Percentiles rank a stretch among this genome's conserved stretches.
phyloP scores from a whole-genome alignment of 768 basidiomycete genomes.

The Rhodosporidiobolus sp. region DNA sequence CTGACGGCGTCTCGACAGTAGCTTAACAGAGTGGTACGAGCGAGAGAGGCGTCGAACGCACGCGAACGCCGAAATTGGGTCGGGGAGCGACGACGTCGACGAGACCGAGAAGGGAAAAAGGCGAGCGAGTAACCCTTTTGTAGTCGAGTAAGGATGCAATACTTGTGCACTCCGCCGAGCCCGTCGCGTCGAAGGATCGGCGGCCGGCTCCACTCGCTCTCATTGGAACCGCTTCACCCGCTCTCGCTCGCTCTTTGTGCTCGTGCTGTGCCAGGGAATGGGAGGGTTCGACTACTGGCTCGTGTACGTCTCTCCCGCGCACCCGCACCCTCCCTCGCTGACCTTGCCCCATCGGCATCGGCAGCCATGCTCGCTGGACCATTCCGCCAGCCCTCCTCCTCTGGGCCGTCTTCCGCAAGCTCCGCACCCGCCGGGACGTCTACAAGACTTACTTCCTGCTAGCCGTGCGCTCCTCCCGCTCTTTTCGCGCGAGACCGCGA shows the following conservation, averaged over 20 bases:
- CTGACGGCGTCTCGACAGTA: too few species aligned
- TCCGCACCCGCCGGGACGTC: conserved; percentile 26
- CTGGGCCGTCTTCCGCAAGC: conserved; percentile 21
- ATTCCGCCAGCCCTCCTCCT: conserved; percentile 28
- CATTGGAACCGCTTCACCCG: too few species aligned
- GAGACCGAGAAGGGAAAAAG: too few species aligned
- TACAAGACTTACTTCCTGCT: conserved; percentile 32
- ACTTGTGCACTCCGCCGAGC: too few species aligned
- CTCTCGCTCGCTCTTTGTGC: background rate
- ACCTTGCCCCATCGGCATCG: background rate
- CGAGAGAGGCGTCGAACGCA: too few species aligned
- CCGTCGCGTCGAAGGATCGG: too few species aligned
- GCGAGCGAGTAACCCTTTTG: too few species aligned
- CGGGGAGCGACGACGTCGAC: too few species aligned
- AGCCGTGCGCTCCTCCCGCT: conserved; percentile 9
- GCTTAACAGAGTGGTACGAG: too few species aligned
- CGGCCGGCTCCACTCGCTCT: too few species aligned
- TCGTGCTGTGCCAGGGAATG: background rate
- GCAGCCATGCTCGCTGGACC: conserved; percentile 33
- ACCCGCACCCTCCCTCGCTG: background rate
- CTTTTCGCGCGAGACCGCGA: background rate
- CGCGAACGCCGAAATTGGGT: too few species aligned
- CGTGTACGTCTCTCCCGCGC: conserved; percentile 3
- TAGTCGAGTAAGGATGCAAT: too few species aligned
- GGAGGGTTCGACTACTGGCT: conserved; percentile 31